phyloP scores from a whole-genome alignment of 179 eudicot species.

The Patellifolia procumbens region DNA sequence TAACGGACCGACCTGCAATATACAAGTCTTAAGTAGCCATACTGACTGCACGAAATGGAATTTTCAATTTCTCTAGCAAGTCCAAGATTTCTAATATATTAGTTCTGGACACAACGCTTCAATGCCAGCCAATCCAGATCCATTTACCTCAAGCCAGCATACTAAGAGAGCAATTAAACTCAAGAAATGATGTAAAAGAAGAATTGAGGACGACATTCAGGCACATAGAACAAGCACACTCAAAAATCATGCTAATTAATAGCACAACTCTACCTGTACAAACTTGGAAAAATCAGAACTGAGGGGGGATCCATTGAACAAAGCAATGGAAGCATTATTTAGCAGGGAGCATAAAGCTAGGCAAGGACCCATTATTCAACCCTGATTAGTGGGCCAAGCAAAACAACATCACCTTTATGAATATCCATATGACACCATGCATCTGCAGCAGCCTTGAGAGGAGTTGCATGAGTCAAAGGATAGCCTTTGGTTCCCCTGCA shows the following conservation, averaged over 20 bases:
- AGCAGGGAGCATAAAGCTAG: constrained; percentile 84
- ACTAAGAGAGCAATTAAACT: neutral
- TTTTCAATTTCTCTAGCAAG: neutral
- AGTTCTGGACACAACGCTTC: neutral
- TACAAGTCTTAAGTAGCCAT: neutral
- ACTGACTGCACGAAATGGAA: neutral
- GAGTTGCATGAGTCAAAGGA: constrained; percentile 84
- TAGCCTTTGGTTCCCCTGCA: constrained; percentile 95
- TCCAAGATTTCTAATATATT: neutral
- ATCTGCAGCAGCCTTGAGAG: constrained; percentile 94
- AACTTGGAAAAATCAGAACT: constrained; percentile 84
- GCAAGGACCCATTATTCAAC: constrained; percentile 99
- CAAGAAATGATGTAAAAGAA: neutral
- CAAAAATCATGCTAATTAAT: neutral
- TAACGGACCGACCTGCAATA: neutral
- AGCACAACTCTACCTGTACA: constrained; percentile 62
- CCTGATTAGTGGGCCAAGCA: constrained; percentile 99
- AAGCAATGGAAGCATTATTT: constrained; percentile 83
- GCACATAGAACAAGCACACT: neutral
- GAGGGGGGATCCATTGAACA: constrained; percentile 94
- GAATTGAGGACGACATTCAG: neutral
- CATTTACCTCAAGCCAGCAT: neutral
- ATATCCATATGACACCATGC: constrained; percentile 97
- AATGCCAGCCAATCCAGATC: neutral
- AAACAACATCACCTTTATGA: constrained; percentile 68